Evolutionary conservation across 2,329 filamentous ascomycete genomes (phyloP).

Genomic region (Keithomyces neogunnii): DNA sequence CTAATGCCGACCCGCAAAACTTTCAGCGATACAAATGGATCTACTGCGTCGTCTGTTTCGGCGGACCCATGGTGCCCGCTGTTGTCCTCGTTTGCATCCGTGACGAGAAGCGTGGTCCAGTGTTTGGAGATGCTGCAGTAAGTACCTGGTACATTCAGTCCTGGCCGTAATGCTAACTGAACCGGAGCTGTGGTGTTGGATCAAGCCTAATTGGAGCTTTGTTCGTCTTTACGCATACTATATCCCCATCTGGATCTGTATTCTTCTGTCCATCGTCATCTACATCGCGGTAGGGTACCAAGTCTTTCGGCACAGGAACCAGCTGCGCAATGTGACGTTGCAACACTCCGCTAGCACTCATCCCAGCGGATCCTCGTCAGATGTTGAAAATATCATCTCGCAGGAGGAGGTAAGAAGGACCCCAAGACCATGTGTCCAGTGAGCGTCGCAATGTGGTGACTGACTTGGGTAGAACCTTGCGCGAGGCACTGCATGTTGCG

Average conservation of each 20-base stretch:
- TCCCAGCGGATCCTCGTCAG: constrained; percentile 14
- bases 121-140: constrained; percentile 50
- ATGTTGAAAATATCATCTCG: constrained; percentile 21
- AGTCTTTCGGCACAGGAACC: constrained; percentile 50
- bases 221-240: constrained; percentile 53
- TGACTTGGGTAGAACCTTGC: constrained; percentile 19
- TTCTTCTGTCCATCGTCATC: constrained; percentile 43
- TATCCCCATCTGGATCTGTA: constrained; percentile 52
- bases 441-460: background rate
- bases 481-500: constrained; percentile 27
- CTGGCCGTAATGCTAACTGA: background rate
- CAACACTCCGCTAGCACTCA: constrained; percentile 15
- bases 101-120: constrained; percentile 25
- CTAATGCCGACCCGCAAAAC: constrained; percentile 47
- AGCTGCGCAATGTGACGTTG: constrained; percentile 36
- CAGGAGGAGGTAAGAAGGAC: constrained; percentile 23
- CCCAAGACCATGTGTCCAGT: background rate
- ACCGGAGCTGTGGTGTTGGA: constrained; percentile 52
- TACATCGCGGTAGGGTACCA: constrained; percentile 50
- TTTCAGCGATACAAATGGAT: constrained; percentile 63
- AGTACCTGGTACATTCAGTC: constrained; percentile 12
- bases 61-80: constrained; percentile 58
- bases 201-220: constrained; percentile 41
- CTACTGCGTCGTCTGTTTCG: constrained; percentile 63
- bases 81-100: constrained; percentile 55